Conservation (phyloP, 2,329 filamentous ascomycete genomes). For the Triangularia setosa region DNA sequence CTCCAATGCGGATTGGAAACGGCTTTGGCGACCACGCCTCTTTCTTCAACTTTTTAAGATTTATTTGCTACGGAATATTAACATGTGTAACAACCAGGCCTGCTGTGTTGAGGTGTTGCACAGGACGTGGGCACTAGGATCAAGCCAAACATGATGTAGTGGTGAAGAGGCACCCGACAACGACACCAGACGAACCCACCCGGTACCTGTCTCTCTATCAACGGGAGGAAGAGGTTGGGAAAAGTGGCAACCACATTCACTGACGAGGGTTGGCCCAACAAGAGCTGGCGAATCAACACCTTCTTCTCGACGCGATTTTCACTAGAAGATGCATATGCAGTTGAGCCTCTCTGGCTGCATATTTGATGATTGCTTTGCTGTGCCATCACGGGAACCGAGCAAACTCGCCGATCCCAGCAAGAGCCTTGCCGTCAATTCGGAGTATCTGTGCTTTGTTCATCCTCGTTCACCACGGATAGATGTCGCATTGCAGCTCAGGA, state of each 20-base stretch:
- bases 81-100: not conserved
- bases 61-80: not conserved
- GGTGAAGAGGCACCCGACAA: not conserved
- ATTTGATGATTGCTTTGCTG: not conserved
- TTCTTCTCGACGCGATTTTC: not conserved
- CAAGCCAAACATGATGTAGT: not conserved
- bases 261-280: too few relatives aligned
- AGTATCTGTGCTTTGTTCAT: too few relatives aligned
- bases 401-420: not conserved
- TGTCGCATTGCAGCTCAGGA: not conserved
- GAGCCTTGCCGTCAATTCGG: too few relatives aligned
- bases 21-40: not conserved
- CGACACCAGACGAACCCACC: not conserved
- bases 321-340: not conserved
- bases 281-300: not conserved
- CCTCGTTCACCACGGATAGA: too few relatives aligned
- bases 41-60: not conserved
- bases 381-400: not conserved
- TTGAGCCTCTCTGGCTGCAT: not conserved
- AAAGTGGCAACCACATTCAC: not conserved
- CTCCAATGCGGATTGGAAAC: not conserved
- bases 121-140: not conserved
- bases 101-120: not conserved
- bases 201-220: not conserved
- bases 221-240: not conserved